phyloP scores from a whole-genome alignment of 2,329 filamentous ascomycete genomes.

The Epichloe sylvatica region DNA sequence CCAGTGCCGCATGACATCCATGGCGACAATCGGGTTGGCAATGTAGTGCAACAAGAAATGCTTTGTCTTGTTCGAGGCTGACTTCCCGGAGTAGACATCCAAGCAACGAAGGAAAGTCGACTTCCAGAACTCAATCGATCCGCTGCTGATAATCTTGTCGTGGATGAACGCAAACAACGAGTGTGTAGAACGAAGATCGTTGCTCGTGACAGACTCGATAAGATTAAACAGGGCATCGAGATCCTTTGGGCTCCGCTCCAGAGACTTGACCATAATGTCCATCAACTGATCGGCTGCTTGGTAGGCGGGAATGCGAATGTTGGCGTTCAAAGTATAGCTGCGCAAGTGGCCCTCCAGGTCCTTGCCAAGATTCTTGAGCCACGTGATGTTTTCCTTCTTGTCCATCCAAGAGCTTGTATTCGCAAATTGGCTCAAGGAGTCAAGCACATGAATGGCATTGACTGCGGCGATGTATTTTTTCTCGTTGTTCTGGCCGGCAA shows the following conservation, averaged over 20 bases:
- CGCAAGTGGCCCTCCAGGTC: slow-evolving; percentile 65
- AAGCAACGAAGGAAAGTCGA: slow-evolving; percentile 71
- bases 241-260: slow-evolving; percentile 61
- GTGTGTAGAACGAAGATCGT: slow-evolving; percentile 67
- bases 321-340: slow-evolving; percentile 52
- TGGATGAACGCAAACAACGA: slow-evolving; percentile 74
- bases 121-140: slow-evolving; percentile 77
- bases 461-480: slow-evolving; percentile 57
- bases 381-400: slow-evolving; percentile 44
- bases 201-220: slow-evolving; percentile 69
- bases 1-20: slow-evolving; percentile 85
- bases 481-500: slow-evolving; percentile 52
- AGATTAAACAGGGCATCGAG: slow-evolving; percentile 74
- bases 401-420: slow-evolving; percentile 59
- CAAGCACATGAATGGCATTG: slow-evolving; percentile 75
- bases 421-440: slow-evolving; percentile 58
- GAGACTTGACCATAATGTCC: slow-evolving; percentile 66
- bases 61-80: slow-evolving; percentile 76
- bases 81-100: slow-evolving; percentile 69
- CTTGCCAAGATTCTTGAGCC: slow-evolving; percentile 55
- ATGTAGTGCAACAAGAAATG: slow-evolving; percentile 84
- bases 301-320: slow-evolving; percentile 69
- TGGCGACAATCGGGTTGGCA: slow-evolving; percentile 90
- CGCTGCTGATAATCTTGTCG: slow-evolving; percentile 64
- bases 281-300: slow-evolving; percentile 84